phyloP scores from a whole-genome alignment of 371 early-diverging fungal species.

The Funneliformis caledonium region DNA sequence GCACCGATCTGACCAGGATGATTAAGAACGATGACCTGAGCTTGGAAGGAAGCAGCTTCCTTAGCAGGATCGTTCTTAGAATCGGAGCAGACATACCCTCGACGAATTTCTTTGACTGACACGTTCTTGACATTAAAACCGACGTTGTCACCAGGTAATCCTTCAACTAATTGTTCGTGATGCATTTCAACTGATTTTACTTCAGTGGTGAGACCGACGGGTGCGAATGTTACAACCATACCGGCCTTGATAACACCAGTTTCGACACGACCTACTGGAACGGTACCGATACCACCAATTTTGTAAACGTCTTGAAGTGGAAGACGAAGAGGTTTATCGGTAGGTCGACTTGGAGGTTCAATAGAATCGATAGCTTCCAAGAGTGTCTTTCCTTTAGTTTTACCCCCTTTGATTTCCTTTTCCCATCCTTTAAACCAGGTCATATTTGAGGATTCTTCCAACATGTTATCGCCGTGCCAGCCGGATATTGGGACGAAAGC shows the following conservation, averaged over 20 bases:
- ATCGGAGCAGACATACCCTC: conserved; percentile 97
- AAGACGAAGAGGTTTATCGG: conserved; percentile 96
- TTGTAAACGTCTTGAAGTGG: conserved; percentile 98
- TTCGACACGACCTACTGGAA: conserved; percentile 97
- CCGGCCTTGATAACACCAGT: conserved; percentile 93
- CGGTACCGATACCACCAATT: conserved; percentile 96
- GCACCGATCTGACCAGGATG: conserved; percentile 93
- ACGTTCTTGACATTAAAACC: conserved; percentile 99
- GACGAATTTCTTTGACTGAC: conserved; percentile 95
- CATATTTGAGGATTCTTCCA: conserved; percentile 92
- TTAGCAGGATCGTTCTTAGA: conserved; percentile 97
- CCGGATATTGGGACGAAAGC: conserved; percentile 97
- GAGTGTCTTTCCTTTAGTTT: conserved; percentile 84
- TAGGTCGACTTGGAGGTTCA: conserved; percentile 89
- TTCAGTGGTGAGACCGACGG: conserved; percentile 81
- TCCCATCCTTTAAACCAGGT: conserved; percentile 97
- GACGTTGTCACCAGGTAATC: conserved; percentile 97
- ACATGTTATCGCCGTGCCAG: conserved; percentile 98
- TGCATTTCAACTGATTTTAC: conserved; percentile 99
- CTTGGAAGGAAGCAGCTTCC: conserved; percentile 90
- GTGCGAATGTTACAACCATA: conserved; percentile 93
- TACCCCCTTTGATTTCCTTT: conserved; percentile 86
- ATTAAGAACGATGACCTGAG: conserved; percentile 96
- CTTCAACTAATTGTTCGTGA: conserved; percentile 92
- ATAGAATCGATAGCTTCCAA: conserved; percentile 94